Evolutionary conservation across 345 rosid species (phyloP).

Genomic region (Heritiera fomes): DNA sequence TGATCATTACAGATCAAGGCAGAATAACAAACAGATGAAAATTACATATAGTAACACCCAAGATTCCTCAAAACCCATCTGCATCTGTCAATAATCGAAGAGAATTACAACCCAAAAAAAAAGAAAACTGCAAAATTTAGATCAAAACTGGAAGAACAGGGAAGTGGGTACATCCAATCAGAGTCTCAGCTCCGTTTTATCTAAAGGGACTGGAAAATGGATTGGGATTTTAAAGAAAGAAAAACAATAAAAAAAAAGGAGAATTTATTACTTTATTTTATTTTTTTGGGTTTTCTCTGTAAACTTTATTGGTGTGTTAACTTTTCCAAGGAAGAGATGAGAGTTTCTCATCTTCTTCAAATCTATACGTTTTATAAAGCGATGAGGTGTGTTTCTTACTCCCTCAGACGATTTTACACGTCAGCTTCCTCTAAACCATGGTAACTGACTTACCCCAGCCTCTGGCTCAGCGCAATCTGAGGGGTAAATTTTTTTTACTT

Average conservation of each 20-base stretch:
- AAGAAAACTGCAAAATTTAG: constrained; percentile 15
- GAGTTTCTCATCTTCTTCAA: constrained; percentile 38
- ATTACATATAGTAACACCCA: constrained; percentile 43
- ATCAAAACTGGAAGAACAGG: constrained; percentile 36
- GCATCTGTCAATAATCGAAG: constrained; percentile 43
- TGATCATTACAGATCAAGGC: not conserved
- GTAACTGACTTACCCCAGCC: constrained; percentile 31
- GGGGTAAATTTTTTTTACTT: not conserved
- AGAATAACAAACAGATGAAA: constrained; percentile 14
- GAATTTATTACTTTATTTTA: not conserved
- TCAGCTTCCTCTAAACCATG: constrained; percentile 33
- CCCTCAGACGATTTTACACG: constrained; percentile 19
- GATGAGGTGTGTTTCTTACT: constrained; percentile 40
- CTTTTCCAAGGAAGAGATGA: constrained; percentile 20
- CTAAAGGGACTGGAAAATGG: constrained; percentile 6
- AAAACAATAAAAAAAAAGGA: constrained; percentile 1
- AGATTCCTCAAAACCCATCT: constrained; percentile 51
- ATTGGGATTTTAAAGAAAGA: constrained; percentile 25
- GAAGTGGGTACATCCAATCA: constrained; percentile 38
- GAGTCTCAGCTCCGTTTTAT: constrained; percentile 21
- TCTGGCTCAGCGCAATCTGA: constrained; percentile 23
- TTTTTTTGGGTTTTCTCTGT: not conserved
- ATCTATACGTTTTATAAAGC: constrained; percentile 39
- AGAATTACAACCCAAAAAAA: constrained; percentile 31
- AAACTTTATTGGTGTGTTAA: not conserved